Percentiles rank a stretch among this genome's conserved stretches.
phyloP scores from a whole-genome alignment of 2,329 filamentous ascomycete genomes.

The Xylariaceae sp. region DNA sequence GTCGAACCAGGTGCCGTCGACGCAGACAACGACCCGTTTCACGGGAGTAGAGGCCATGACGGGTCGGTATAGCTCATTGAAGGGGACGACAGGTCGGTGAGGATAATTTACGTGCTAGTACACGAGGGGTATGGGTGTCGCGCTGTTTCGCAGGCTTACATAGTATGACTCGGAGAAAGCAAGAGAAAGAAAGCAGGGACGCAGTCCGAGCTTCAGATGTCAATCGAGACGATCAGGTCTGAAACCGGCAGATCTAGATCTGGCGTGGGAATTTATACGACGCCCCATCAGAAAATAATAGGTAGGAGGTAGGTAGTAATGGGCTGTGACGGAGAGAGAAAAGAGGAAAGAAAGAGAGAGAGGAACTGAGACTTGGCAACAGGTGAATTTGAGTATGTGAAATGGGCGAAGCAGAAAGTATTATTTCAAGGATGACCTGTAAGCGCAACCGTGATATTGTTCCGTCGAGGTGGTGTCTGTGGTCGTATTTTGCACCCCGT shows the following conservation, averaged over 20 bases:
- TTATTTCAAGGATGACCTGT: not conserved
- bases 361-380: no score
- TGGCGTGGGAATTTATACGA: constrained; percentile 13
- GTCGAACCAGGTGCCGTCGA: constrained; percentile 23
- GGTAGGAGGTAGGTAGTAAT: constrained; percentile 6
- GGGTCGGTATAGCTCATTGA: not conserved
- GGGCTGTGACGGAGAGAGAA: not conserved
- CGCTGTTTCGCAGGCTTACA: not conserved
- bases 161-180: no score
- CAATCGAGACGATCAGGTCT: constrained; percentile 12
- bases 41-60: constrained; percentile 20
- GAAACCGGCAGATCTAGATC: constrained; percentile 15
- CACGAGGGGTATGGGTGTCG: not conserved
- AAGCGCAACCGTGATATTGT: not conserved
- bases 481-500: not conserved
- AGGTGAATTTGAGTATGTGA: no score
- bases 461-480: not conserved
- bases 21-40: constrained; percentile 23
- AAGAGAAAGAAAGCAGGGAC: no score
- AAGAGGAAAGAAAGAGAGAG: no score
- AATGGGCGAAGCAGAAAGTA: not conserved
- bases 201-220: not conserved
- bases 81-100: not conserved
- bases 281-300: constrained; percentile 12
- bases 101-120: not conserved